phyloP scores from a whole-genome alignment of 2,329 filamentous ascomycete genomes.

The Fusarium sp. region DNA sequence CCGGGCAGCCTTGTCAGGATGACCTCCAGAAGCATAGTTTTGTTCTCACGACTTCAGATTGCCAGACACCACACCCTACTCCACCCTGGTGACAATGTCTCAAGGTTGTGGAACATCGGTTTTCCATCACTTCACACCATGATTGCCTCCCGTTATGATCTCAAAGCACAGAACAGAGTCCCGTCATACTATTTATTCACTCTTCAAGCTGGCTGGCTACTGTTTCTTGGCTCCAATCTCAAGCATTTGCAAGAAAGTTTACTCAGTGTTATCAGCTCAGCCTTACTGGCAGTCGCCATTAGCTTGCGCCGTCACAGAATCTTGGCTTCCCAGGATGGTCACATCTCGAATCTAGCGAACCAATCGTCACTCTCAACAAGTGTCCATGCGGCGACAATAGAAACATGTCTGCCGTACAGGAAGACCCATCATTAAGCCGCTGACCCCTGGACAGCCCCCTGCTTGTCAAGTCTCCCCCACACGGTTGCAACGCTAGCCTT shows the following conservation, averaged over 20 bases:
- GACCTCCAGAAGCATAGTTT: slow-evolving; percentile 12
- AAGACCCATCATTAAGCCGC: slow-evolving; percentile 47
- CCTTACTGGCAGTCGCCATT: slow-evolving; percentile 16
- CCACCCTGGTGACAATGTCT: slow-evolving; percentile 26
- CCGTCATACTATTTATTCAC: not conserved
- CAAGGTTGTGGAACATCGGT: slow-evolving; percentile 35
- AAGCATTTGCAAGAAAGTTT: not conserved
- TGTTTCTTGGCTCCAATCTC: not conserved
- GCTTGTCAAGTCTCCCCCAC: slow-evolving; percentile 48
- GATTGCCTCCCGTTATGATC: slow-evolving; percentile 10
- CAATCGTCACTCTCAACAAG: slow-evolving; percentile 40
- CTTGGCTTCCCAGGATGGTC: slow-evolving; percentile 39
- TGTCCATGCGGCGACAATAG: slow-evolving; percentile 50
- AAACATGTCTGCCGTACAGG: slow-evolving; percentile 49
- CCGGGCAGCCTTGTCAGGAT: slow-evolving; percentile 23
- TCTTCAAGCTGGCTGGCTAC: not conserved
- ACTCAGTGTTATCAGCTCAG: slow-evolving; percentile 8
- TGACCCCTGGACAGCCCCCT: slow-evolving; percentile 42
- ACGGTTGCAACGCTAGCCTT: slow-evolving; percentile 40
- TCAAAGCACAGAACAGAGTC: slow-evolving; percentile 1
- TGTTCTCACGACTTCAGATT: slow-evolving; percentile 13
- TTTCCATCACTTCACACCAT: slow-evolving; percentile 23
- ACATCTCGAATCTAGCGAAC: slow-evolving; percentile 33
- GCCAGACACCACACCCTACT: slow-evolving; percentile 30
- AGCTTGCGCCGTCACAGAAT: slow-evolving; percentile 32